Conservation (phyloP, 2,329 filamentous ascomycete species). For the Pseudogymnoascus sp. region DNA sequence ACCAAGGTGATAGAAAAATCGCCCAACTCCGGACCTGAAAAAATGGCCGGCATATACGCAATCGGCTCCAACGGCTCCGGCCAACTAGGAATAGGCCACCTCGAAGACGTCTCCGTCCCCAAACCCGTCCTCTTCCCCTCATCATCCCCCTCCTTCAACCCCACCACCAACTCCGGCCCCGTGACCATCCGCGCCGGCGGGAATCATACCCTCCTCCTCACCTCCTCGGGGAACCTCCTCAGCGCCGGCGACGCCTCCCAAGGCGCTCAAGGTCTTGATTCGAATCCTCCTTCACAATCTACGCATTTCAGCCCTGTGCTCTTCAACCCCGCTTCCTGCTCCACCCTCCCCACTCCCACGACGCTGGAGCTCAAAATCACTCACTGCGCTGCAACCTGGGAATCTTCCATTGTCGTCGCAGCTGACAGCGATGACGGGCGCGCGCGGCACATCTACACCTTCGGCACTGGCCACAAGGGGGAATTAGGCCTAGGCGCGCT, state of each 20-base stretch:
- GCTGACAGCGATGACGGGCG: constrained; percentile 36
- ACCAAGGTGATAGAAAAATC: background rate
- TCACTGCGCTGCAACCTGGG: constrained; percentile 69
- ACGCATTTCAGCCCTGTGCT: constrained; percentile 17
- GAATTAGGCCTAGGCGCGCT: constrained; percentile 60
- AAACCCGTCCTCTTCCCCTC: constrained; percentile 53
- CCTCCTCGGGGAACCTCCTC: constrained; percentile 51
- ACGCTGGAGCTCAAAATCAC: constrained; percentile 23
- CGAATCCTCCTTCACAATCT: constrained; percentile 5
- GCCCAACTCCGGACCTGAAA: background rate
- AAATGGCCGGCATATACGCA: constrained; percentile 53
- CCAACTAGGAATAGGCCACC: constrained; percentile 65
- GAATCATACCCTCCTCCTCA: constrained; percentile 76
- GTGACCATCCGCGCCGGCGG: constrained; percentile 53
- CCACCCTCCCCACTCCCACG: constrained; percentile 13
- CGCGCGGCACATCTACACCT: constrained; percentile 49
- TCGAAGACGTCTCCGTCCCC: constrained; percentile 62
- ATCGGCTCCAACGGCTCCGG: constrained; percentile 72
- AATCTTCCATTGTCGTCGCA: constrained; percentile 57
- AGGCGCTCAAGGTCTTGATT: constrained; percentile 46
- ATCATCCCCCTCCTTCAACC: constrained; percentile 25
- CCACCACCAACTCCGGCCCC: constrained; percentile 32
- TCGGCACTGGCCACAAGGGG: constrained; percentile 62
- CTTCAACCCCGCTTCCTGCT: constrained; percentile 13
- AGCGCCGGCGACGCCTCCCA: constrained; percentile 54